Base-by-base conservation (phyloP, 1,139 yeast species). In the Candida pseudoviswanathii region DNA sequence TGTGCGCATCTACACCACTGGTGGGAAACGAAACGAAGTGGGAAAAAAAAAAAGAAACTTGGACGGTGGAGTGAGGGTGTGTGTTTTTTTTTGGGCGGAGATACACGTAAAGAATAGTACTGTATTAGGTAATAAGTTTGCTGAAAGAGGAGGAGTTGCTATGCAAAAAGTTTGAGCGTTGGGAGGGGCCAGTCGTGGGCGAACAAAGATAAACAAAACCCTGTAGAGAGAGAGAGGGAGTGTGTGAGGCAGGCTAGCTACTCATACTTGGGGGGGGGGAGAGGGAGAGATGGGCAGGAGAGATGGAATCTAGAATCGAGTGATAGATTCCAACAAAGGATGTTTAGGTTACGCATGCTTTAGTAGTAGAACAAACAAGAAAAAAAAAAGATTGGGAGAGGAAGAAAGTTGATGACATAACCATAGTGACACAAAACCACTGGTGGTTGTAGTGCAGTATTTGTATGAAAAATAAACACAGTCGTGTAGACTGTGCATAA, bases 401-500 rank as follows among this genome's bases (percentile, higher is more conserved):
- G 11, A 3, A 10, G 5, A 31, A 6, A 31, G 34, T 16, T 31
- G 34, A 32, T 32, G 10, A 7, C n/a, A 7, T 32, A 32, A 36
- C 11, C 16, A 22, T 5, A 9, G 25, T 24, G 8, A 36, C 27
- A 36, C 25, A 36, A 32, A 32, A 10, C 16, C 16, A 16, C 16
- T 2, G 16, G 16, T 16, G 16, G 16, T 16, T 16, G 16, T 16
- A 16, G 16, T 16, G 16, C 16, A 16, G 16, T 16, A 24, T 37
- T 37, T 3, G 41, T 37, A 25, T 3, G 26, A 37, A 37, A 25
- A 37, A 37, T 37, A 37, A 37, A 37, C 41, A 37, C 10, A 10
- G 41, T 37, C 41, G 41, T 37, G 41, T 37, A 37, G 29, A 25
- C 7, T 4, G 21, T 37, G 41, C 41, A 37, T 25, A 25, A 9